Conservation (phyloP, 2,329 filamentous ascomycete species). For the Fusarium hainanense region DNA sequence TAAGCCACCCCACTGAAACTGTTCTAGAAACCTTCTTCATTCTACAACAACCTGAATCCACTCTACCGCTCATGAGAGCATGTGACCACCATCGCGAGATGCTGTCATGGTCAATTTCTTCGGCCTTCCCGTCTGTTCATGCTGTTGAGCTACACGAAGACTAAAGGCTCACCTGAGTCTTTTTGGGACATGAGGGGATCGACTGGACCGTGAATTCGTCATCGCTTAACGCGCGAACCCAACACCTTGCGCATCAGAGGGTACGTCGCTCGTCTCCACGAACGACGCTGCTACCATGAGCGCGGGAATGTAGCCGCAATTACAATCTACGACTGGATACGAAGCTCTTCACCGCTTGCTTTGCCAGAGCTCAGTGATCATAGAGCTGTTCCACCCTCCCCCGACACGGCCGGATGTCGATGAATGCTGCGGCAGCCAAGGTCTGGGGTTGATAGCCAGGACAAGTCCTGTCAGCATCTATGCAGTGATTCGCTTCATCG, state of each 20-base stretch:
- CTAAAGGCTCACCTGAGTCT: neutral
- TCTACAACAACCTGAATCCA: slow-evolving; percentile 26
- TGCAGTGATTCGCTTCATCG: slow-evolving; percentile 14
- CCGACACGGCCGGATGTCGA: slow-evolving; percentile 31
- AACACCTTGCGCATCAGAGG: neutral
- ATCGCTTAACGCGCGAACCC: neutral
- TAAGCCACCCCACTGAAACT: slow-evolving; percentile 36
- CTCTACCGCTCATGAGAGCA: slow-evolving; percentile 21
- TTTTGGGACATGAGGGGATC: neutral
- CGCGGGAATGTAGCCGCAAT: slow-evolving; percentile 34
- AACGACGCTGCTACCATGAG: slow-evolving; percentile 38
- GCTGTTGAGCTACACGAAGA: neutral
- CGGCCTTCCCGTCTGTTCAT: slow-evolving; percentile 7
- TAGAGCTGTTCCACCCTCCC: slow-evolving; percentile 6
- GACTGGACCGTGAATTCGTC: neutral
- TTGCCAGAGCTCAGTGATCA: slow-evolving; percentile 22
- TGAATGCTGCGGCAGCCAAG: slow-evolving; percentile 19
- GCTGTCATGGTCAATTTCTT: neutral
- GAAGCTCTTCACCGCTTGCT: slow-evolving; percentile 32
- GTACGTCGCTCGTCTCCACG: slow-evolving; percentile 11
- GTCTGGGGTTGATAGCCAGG: slow-evolving; percentile 31
- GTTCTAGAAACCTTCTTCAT: slow-evolving; percentile 47
- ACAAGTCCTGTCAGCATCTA: neutral
- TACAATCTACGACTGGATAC: slow-evolving; percentile 23
- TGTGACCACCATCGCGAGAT: neutral